Conservation (phyloP, 805 yeast species). For the Schizosaccharomyces octosporus region DNA sequence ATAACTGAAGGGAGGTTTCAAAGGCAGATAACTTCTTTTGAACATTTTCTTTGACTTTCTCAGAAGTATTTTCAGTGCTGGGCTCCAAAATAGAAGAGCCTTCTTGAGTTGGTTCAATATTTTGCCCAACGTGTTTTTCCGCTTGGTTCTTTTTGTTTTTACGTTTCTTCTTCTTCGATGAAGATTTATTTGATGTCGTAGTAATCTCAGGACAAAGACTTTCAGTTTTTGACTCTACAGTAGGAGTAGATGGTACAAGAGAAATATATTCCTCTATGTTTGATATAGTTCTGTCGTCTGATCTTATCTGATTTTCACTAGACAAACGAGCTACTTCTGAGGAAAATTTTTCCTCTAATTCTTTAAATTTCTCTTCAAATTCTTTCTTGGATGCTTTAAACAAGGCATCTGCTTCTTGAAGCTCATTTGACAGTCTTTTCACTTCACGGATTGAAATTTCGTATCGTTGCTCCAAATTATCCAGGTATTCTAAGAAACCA, state of each 20-base stretch:
- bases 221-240: neutral
- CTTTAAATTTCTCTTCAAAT: neutral
- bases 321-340: too few relatives aligned
- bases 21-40: neutral
- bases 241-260: neutral
- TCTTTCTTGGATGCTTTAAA: neutral
- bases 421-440: neutral
- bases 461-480: neutral
- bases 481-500: neutral
- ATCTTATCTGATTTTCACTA: too few relatives aligned
- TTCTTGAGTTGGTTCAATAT: neutral
- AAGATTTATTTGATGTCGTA: neutral
- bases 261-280: neutral
- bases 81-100: neutral
- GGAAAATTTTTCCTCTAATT: neutral
- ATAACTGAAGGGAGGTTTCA: too few relatives aligned
- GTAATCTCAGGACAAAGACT: neutral
- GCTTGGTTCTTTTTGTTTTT: neutral
- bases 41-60: neutral
- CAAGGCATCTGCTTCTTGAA: neutral
- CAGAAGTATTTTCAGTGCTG: neutral
- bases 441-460: neutral
- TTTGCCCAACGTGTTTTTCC: neutral
- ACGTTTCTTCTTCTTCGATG: neutral
- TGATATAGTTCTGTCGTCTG: too few relatives aligned